Evolutionary conservation across 225 moss, liverwort and hornwort genomes (phyloP), one percentile per base, ranked within the genome.

Genomic region (Climacium dendroides): DNA sequence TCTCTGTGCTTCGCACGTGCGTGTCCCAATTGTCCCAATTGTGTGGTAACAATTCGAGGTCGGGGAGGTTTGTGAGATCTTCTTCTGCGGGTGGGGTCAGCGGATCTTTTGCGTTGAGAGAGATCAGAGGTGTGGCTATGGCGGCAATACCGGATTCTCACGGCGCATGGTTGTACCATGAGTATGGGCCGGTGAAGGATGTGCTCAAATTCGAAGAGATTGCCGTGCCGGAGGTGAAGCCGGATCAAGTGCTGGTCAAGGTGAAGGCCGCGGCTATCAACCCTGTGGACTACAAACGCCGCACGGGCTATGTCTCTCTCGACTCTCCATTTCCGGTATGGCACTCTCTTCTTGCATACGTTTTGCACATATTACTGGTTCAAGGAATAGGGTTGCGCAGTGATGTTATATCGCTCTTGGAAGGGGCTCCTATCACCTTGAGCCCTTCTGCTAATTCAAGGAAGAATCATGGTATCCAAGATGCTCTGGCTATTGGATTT

Each of bases 251-350:
- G 83, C 85, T 91, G 59, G 67, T 92, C 18, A 45, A 90, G 85
- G 91, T 94, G 84, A 87, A 91, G 80, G 94, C 92, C 41, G 92
- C 91, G 53, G 94, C 79, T n/a, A 87, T 94, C 87, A 94, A 94
- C 71, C 90, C 92, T 47, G 19, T 94, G 43, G 92, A 92, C 76
- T 84, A 13, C 65, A 92, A 91, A 89, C 92, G 94, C 47, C 88
- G 90, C 64, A 80, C 39, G 20, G 94, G 94, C 87, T 92, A 92
- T 59, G 39, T 94, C 62, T 39, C 54, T 10, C 53, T 74, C 32
- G 67, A 94, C 74, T 91, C 94, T 10, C 92, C 92, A 12, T 87
- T 94, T 78, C 92, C 90, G 81, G 90, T 92, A 82, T 60, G 74
- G 6, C n/a, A n/a, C 22, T 22, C 41, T 58, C 9, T 60, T 9